Conservation (phyloP, 129 eudicot genomes). For the Flaveria linearis region DNA sequence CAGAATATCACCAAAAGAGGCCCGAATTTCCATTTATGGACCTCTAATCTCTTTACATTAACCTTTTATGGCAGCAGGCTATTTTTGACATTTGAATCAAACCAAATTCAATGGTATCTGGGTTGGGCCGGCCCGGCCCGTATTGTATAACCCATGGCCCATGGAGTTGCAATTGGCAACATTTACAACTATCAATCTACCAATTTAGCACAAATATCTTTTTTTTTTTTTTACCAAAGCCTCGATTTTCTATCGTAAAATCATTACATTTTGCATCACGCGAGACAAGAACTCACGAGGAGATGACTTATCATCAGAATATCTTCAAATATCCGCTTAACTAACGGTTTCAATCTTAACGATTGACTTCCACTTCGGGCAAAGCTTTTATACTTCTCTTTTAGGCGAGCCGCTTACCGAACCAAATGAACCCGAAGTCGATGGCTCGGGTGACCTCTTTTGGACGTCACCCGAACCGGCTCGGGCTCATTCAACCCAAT, state of each 20-base stretch:
- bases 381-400: conserved; percentile 40
- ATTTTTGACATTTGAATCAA: conserved; percentile 20
- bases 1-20: not conserved
- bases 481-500: conserved; percentile 73
- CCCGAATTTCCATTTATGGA: conserved; percentile 26
- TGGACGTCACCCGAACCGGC: conserved; percentile 69
- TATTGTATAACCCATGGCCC: conserved; percentile 4
- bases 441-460: conserved; percentile 77
- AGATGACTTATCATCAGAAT: too few species aligned
- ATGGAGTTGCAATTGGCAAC: conserved; percentile 22
- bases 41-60: conserved; percentile 22
- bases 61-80: conserved; percentile 1
- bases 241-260: too few species aligned
- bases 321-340: not conserved
- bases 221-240: too few species aligned
- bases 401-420: conserved; percentile 64
- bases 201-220: conserved; percentile 14
- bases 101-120: not conserved
- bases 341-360: conserved; percentile 35
- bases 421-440: conserved; percentile 42
- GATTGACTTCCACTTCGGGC: conserved; percentile 65
- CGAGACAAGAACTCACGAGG: too few species aligned
- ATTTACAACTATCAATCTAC: not conserved
- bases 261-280: too few species aligned
- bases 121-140: not conserved